Evolutionary conservation across 257 asterid genomes (phyloP).

Genomic region (Solanum paucissectum): DNA sequence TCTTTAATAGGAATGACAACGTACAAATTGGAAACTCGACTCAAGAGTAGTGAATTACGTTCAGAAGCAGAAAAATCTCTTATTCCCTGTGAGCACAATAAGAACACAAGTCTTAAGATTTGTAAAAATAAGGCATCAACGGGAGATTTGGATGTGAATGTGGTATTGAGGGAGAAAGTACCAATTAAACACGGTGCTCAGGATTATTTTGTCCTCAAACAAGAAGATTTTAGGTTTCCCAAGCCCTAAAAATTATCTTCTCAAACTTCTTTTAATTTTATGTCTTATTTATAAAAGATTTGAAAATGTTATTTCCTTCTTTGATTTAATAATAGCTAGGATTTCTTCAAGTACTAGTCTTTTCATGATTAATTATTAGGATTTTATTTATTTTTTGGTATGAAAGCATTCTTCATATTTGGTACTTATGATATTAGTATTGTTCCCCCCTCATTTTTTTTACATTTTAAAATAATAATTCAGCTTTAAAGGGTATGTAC

Average conservation of each 20-base stretch:
- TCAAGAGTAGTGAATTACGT: neutral
- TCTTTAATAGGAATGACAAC: no score
- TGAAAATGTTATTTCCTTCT: neutral
- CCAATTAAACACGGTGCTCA: neutral
- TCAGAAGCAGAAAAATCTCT: neutral
- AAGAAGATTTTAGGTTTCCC: neutral
- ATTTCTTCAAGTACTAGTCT: neutral
- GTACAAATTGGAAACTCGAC: no score
- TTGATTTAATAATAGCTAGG: neutral
- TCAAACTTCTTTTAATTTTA: no score
- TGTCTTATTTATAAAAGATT: neutral
- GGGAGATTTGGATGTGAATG: neutral
- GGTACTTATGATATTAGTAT: neutral
- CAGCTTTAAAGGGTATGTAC: neutral
- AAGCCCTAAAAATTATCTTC: neutral
- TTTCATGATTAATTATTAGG: neutral
- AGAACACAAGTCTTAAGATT: neutral
- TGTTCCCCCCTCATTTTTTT: neutral
- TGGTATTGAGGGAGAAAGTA: neutral
- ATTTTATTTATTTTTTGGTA: neutral
- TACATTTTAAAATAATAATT: neutral
- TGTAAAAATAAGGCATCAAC: neutral
- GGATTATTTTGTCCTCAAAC: neutral
- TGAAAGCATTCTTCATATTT: neutral
- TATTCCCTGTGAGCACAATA: neutral